These are phyloP conservation scores for Gracilaria vermiculophylla DNA, from an alignment of 23 red algal genomes.

Conservation along the genomic window DNA sequence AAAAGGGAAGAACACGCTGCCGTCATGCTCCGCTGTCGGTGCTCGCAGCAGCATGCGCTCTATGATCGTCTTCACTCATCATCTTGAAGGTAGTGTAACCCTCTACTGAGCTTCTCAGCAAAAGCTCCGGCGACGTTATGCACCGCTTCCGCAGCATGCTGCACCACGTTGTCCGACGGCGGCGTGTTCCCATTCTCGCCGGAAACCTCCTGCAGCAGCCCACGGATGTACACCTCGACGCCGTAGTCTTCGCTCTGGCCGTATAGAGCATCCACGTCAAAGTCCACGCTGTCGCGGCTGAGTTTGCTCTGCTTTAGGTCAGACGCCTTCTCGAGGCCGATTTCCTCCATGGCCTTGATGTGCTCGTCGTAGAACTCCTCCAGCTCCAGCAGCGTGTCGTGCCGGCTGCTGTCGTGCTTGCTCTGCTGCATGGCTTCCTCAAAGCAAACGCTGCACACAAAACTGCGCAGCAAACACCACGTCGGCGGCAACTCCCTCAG, in stretches of 20 bases:
- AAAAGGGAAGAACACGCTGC: not conserved
- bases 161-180: slow-evolving; percentile 7
- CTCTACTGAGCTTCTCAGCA: not conserved
- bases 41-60: too few relatives aligned
- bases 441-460: not conserved
- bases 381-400: slow-evolving; percentile 12
- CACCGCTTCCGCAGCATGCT: slow-evolving; percentile 22
- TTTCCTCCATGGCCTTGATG: slow-evolving; percentile 3
- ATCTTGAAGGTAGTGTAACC: not conserved
- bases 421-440: not conserved
- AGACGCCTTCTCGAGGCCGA: not conserved
- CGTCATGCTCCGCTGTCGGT: too few relatives aligned
- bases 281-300: not conserved
- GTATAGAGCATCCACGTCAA: slow-evolving; percentile 5
- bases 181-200: not conserved
- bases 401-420: not conserved
- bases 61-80: not conserved
- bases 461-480: not conserved
- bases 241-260: slow-evolving; percentile 37
- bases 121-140: not conserved
- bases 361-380: slow-evolving; percentile 23
- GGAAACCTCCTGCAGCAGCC: slow-evolving; percentile 32
- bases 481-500: not conserved
- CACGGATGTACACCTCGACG: slow-evolving; percentile 18
- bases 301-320: slow-evolving; percentile 7